phyloP scores from a whole-genome alignment of 805 yeast species.

The Starmerella bombi region DNA sequence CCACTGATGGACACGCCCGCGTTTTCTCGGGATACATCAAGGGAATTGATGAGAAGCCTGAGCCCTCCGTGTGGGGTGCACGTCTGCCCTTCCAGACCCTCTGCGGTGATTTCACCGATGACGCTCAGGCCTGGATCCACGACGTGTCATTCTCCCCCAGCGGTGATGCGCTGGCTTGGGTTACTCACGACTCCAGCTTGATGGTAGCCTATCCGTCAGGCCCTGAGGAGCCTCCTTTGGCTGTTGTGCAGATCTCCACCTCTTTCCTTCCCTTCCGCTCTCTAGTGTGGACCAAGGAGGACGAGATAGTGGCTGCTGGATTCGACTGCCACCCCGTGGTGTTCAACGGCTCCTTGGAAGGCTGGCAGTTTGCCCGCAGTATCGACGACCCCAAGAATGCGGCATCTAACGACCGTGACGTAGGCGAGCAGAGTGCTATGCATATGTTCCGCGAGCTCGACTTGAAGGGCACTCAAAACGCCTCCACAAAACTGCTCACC shows the following conservation, averaged over 20 bases:
- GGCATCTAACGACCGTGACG: constrained; percentile 32
- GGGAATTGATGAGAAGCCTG: constrained; percentile 74
- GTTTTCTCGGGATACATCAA: constrained; percentile 83
- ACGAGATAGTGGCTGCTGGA: constrained; percentile 73
- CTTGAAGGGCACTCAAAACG: constrained; percentile 65
- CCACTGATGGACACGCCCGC: constrained; percentile 84
- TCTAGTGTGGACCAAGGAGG: constrained; percentile 53
- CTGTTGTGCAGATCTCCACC: constrained; percentile 47
- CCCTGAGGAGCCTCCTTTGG: constrained; percentile 48
- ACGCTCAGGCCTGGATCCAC: constrained; percentile 81
- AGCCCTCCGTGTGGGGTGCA: constrained; percentile 80
- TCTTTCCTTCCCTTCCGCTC: constrained; percentile 69
- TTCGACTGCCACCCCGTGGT: constrained; percentile 83
- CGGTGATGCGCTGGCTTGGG: constrained; percentile 68
- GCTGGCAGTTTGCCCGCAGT: constrained; percentile 47
- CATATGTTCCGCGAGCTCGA: constrained; percentile 93
- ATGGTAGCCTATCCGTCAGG: constrained; percentile 68
- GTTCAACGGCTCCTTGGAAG: constrained; percentile 52
- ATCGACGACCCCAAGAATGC: constrained; percentile 43
- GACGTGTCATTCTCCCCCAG: constrained; percentile 74
- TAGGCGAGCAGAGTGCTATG: constrained; percentile 40
- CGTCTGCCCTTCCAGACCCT: constrained; percentile 87
- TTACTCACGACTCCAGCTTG: constrained; percentile 75
- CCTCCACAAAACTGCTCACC: constrained; percentile 43
- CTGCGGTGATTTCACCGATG: constrained; percentile 64